phyloP scores from a whole-genome alignment of 2,329 filamentous ascomycete genomes.

The Falciphora oryzae region DNA sequence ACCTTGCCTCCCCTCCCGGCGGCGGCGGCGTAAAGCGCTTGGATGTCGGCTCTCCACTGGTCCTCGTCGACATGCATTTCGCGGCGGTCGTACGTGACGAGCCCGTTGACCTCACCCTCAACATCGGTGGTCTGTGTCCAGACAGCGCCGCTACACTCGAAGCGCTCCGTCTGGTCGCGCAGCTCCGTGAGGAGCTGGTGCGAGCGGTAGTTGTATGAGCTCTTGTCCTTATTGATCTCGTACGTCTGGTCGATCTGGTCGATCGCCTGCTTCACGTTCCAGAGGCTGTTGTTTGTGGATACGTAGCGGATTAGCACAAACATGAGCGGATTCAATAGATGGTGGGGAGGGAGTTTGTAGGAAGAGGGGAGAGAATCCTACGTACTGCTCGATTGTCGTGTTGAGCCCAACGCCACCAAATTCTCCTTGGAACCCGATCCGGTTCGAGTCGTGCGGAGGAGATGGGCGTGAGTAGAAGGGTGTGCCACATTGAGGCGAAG shows the following conservation, averaged over 20 bases:
- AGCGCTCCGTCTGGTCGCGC: slow-evolving; percentile 53
- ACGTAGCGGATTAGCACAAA: not conserved
- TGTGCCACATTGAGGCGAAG: slow-evolving; percentile 63
- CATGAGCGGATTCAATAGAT: not conserved
- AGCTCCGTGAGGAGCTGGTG: slow-evolving; percentile 55
- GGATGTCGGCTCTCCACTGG: slow-evolving; percentile 57
- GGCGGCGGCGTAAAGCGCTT: slow-evolving; percentile 53
- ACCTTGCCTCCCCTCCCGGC: slow-evolving; percentile 14
- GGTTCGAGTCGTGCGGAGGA: slow-evolving; percentile 47
- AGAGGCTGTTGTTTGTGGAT: slow-evolving; percentile 45
- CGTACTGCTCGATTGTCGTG: slow-evolving; percentile 54
- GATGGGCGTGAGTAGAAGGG: slow-evolving; percentile 58
- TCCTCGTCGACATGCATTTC: slow-evolving; percentile 48
- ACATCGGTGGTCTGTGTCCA: slow-evolving; percentile 73
- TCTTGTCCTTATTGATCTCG: slow-evolving; percentile 53
- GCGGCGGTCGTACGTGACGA: slow-evolving; percentile 63
- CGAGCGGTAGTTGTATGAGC: slow-evolving; percentile 62
- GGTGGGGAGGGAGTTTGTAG: not conserved
- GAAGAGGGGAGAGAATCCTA: slow-evolving; percentile 11
- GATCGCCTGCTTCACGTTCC: slow-evolving; percentile 57
- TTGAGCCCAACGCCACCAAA: slow-evolving; percentile 66
- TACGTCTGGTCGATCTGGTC: slow-evolving; percentile 60
- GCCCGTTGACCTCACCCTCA: slow-evolving; percentile 67
- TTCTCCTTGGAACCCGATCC: slow-evolving; percentile 66
- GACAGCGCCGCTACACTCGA: slow-evolving; percentile 59